phyloP scores from a whole-genome alignment of 495 filamentous ascomycete species.

The Polyplosphaeria fusca region DNA sequence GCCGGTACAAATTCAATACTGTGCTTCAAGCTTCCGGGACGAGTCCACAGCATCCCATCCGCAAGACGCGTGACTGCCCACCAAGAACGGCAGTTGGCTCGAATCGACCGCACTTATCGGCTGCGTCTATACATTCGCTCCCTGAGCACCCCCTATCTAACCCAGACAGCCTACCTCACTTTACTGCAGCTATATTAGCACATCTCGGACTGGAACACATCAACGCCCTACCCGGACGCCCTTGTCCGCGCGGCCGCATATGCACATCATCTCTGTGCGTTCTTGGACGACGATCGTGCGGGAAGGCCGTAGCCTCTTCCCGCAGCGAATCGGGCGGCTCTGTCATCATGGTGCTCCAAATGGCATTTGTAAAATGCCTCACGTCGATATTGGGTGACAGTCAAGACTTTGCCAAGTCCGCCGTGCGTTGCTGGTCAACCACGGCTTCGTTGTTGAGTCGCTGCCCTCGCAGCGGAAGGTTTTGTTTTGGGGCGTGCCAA shows the following conservation, averaged over 20 bases:
- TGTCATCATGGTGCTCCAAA: background rate
- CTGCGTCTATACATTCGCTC: too few relatives aligned
- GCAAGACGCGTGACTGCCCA: too few relatives aligned
- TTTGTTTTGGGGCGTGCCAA: background rate
- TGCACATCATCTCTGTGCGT: background rate
- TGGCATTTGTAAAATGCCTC: background rate
- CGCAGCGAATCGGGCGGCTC: background rate
- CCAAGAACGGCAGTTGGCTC: too few relatives aligned
- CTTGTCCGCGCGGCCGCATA: conserved; percentile 17
- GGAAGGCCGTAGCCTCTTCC: conserved; percentile 1
- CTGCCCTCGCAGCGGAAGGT: conserved; percentile 4
- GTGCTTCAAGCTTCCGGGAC: too few relatives aligned
- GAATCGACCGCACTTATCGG: too few relatives aligned
- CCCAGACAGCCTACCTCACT: too few relatives aligned
- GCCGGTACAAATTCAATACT: too few relatives aligned
- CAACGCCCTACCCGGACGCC: background rate
- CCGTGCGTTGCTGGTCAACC: background rate
- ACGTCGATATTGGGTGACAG: conserved; percentile 2
- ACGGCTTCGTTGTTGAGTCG: background rate
- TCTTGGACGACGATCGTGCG: conserved; percentile 7
- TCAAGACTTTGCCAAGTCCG: conserved; percentile 20
- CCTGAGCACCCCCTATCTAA: too few relatives aligned
- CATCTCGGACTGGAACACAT: too few relatives aligned
- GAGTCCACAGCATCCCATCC: too few relatives aligned
- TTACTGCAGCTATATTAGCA: too few relatives aligned